Base-by-base conservation (phyloP, 2,329 filamentous ascomycete genomes). In the Trichoderma aggressivum region DNA sequence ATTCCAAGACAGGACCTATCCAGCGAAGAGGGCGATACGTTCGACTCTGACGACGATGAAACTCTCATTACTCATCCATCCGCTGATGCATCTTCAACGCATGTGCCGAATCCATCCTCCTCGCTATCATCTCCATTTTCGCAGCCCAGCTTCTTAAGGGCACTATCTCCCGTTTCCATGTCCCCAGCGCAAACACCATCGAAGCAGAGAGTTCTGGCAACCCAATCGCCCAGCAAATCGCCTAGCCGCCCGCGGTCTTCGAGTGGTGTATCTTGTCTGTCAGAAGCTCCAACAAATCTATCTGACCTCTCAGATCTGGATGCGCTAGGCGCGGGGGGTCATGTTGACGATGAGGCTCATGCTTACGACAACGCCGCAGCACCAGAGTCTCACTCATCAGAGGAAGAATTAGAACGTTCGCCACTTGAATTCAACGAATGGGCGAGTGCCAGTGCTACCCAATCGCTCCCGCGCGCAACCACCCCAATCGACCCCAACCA, bases 171-270 rank as follows among this genome's bases (percentile, higher is more conserved):
- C 16, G 28, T 69, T 11, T 69, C 66, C 16, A 36, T 53, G 7
- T 53, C 66, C 8, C 30, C 66, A 16, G 56, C 39, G 7, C 66
- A 61, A 32, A 69, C 66, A 8, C 66, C 66, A 60, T 61, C 66
- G 21, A 68, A 59, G 26, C 56, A 30, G 26, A 21, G 28, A 16
- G 21, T 7, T 50, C 5, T 16, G 32, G 11, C 47, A 26, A n/a
- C 24, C 14, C 47, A 26, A 36, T 34, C 47, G 3, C 28, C 55
- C 32, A 55, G 58, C 34, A 34, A 26, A 36, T 34, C 47, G 7
- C 28, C 55, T 26, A 55, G 32, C 36, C 32, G 70, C 10, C 34
- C 64, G 32, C 53, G 70, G 26, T 39, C 53, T 56, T 56, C 36
- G 14, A 62, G 28, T 21, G 56, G 39, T 24, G 7, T 26, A n/a